Percentiles rank a stretch among this genome's conserved stretches.
phyloP scores from a whole-genome alignment of 2,329 filamentous ascomycete genomes.

The Hypoxylon rubiginosum region DNA sequence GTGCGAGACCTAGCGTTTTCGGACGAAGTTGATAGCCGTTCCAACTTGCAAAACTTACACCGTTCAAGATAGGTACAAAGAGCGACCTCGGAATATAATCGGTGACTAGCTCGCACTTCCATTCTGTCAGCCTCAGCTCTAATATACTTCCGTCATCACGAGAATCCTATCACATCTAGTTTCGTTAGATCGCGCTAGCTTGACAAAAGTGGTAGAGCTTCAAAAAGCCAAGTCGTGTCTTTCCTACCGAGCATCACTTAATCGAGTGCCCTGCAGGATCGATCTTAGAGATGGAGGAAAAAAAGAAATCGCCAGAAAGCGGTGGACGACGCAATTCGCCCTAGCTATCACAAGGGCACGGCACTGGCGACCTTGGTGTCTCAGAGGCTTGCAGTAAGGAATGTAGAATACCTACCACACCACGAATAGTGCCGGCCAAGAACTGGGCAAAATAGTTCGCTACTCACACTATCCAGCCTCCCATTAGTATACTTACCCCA shows the following conservation, averaged over 20 bases:
- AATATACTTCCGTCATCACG: conserved; percentile 27
- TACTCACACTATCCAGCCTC: conserved; percentile 22
- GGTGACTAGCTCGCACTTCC: conserved; percentile 14
- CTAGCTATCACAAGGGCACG: conserved; percentile 32
- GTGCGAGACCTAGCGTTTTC: conserved; percentile 17
- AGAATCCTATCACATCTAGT: conserved; percentile 29
- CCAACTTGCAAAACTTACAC: conserved; percentile 9
- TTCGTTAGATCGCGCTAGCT: conserved; percentile 29
- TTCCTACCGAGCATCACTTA: conserved; percentile 18
- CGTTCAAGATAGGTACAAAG: conserved; percentile 7
- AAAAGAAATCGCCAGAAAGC: conserved; percentile 39
- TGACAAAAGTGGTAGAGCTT: conserved; percentile 25
- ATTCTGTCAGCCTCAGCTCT: conserved; percentile 28
- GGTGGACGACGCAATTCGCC: conserved; percentile 30
- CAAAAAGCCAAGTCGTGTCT: conserved; percentile 24
- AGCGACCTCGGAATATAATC: conserved; percentile 14
- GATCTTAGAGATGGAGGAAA: conserved; percentile 9
- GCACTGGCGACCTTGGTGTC: conserved; percentile 27
- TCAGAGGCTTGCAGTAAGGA: conserved; percentile 23
- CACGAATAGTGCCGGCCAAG: conserved; percentile 35
- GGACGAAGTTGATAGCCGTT: conserved; percentile 19
- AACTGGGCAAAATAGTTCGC: conserved; percentile 20
- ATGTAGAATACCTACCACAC: conserved; percentile 1
- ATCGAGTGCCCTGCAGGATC: conserved; percentile 36
- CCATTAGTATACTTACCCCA: neutral